phyloP scores from a whole-genome alignment of 2,329 filamentous ascomycete genomes.

The Ophiostoma piceae region DNA sequence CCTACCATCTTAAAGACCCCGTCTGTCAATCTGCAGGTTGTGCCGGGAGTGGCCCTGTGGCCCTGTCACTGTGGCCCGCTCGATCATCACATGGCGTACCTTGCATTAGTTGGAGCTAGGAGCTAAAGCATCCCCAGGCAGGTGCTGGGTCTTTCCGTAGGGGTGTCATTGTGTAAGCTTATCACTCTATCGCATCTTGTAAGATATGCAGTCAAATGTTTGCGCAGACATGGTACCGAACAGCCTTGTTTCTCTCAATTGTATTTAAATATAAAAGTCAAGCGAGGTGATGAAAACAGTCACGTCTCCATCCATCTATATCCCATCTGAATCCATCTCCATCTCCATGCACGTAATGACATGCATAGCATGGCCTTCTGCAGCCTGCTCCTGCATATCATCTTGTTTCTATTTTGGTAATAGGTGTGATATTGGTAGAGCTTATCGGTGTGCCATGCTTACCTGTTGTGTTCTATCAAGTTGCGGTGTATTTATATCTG shows the following conservation, averaged over 20 bases:
- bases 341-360: neutral
- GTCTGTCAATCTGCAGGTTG: constrained; percentile 11
- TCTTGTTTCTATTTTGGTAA: neutral
- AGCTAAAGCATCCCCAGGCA: neutral
- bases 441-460: neutral
- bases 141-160: neutral
- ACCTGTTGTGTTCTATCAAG: neutral
- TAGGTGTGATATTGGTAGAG: neutral
- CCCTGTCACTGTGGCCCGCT: neutral
- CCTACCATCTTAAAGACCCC: neutral
- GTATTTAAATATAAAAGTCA: no score
- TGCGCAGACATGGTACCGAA: no score
- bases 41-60: neutral
- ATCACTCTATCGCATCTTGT: no score
- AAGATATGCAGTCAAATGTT: no score
- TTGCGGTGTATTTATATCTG: neutral
- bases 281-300: neutral
- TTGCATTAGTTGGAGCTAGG: constrained; percentile 18
- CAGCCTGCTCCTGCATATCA: neutral
- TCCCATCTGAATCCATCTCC: neutral
- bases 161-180: neutral
- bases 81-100: constrained; percentile 17
- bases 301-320: no score
- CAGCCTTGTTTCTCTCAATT: no score
- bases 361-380: neutral